phyloP scores from a whole-genome alignment of 2,329 filamentous ascomycete species.

The Aaosphaeria arxii region DNA sequence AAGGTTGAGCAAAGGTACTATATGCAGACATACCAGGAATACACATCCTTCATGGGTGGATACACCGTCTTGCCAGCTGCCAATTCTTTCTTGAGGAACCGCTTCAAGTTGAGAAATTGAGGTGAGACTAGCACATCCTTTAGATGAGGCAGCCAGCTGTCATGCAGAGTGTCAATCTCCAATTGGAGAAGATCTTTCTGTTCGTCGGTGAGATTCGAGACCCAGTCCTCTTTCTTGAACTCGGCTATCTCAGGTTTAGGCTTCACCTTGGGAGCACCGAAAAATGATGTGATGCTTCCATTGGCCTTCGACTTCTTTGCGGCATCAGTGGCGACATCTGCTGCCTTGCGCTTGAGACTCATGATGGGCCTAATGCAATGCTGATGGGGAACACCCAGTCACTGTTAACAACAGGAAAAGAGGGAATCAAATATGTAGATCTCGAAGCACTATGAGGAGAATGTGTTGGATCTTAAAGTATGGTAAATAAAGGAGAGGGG shows the following conservation, averaged over 20 bases:
- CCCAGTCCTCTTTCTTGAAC: slow-evolving; percentile 90
- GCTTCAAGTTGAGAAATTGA: slow-evolving; percentile 84
- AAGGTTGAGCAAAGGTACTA: background rate
- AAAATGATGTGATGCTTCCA: slow-evolving; percentile 85
- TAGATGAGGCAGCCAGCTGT: slow-evolving; percentile 84
- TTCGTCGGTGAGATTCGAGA: slow-evolving; percentile 73
- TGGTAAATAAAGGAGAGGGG: background rate
- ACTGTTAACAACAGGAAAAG: no score
- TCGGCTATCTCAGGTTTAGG: slow-evolving; percentile 24
- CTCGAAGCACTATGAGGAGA: background rate
- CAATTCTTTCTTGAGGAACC: slow-evolving; percentile 78
- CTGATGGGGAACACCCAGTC: no score
- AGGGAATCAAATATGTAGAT: no score
- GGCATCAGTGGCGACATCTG: slow-evolving; percentile 42
- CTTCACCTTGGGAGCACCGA: slow-evolving; percentile 59
- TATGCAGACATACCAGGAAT: slow-evolving; percentile 71
- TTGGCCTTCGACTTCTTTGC: slow-evolving; percentile 56
- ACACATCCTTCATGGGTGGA: slow-evolving; percentile 83
- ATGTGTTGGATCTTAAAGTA: background rate
- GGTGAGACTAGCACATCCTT: slow-evolving; percentile 79
- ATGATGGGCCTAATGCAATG: slow-evolving; percentile 23
- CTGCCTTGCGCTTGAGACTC: slow-evolving; percentile 53
- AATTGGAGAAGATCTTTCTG: slow-evolving; percentile 79
- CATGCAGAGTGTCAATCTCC: slow-evolving; percentile 88
- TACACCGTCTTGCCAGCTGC: slow-evolving; percentile 75